A percentile compares a stretch with the other conserved stretches of the same genome.
phyloP scores from a whole-genome alignment of 2,329 filamentous ascomycete genomes.

The Lecanicillium sp. region DNA sequence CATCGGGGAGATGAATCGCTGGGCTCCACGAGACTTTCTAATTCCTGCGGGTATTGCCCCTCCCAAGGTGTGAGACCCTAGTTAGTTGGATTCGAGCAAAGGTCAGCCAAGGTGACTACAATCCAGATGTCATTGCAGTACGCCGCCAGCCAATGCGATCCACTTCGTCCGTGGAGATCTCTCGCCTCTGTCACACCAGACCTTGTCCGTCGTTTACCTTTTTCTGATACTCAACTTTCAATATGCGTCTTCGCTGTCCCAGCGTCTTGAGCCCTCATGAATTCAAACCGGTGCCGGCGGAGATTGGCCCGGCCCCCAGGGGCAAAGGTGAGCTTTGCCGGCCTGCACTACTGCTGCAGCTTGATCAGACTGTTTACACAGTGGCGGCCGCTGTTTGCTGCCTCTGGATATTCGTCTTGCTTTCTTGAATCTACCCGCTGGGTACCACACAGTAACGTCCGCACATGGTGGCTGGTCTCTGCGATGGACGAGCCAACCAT shows the following conservation, averaged over 20 bases:
- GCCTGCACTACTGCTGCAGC: conserved; percentile 11
- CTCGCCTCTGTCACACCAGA: background rate
- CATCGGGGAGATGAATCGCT: conserved; percentile 6
- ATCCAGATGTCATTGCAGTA: background rate
- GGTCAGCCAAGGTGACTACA: conserved; percentile 1
- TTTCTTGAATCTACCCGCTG: background rate
- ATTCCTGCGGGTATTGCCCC: background rate
- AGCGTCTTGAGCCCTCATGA: background rate
- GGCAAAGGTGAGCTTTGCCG: background rate
- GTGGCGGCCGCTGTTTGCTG: background rate
- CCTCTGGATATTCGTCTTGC: background rate
- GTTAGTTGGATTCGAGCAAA: background rate
- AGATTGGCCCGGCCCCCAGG: background rate
- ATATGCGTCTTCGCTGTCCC: background rate
- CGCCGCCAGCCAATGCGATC: conserved; percentile 1
- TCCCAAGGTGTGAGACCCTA: conserved; percentile 1
- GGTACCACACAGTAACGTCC: no score
- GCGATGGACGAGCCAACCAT: background rate
- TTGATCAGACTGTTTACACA: conserved; percentile 8
- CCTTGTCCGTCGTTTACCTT: no score
- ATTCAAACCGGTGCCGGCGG: background rate
- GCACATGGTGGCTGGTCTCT: background rate
- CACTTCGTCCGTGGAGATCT: no score
- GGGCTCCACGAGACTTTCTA: background rate
- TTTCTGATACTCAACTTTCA: conserved; percentile 1